Evolutionary conservation across 2,329 filamentous ascomycete genomes (phyloP).

Genomic region (Alternaria triticina): DNA sequence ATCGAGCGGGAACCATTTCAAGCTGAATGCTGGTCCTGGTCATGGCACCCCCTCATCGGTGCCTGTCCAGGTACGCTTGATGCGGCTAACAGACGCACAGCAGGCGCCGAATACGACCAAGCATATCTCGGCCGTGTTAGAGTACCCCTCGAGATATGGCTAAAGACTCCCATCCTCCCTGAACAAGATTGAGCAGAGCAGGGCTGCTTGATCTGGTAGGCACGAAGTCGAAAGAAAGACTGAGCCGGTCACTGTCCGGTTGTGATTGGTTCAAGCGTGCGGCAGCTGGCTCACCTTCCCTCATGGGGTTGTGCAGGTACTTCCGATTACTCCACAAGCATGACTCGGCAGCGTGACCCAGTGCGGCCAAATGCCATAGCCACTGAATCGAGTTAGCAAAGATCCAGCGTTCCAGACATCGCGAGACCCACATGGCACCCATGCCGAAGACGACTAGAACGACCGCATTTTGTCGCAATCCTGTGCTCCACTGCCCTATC

Average conservation of each 20-base stretch:
- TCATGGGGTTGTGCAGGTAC: not conserved
- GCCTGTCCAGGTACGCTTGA: not conserved
- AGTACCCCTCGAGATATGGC: not conserved
- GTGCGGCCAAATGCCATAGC: not conserved
- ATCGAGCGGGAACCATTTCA: not conserved
- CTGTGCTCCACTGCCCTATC: conserved; percentile 14
- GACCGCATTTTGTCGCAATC: conserved; percentile 13
- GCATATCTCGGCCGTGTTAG: not conserved
- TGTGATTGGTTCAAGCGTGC: not conserved
- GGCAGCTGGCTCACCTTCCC: not conserved
- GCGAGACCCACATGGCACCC: conserved; percentile 5
- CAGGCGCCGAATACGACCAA: not conserved
- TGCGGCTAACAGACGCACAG: not conserved
- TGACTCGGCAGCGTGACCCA: not conserved
- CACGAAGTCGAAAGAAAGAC: not conserved
- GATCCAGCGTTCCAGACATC: not conserved
- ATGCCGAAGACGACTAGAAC: conserved; percentile 22
- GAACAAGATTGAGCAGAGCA: not conserved
- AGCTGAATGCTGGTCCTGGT: not conserved
- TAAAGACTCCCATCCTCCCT: not conserved
- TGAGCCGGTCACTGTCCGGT: not conserved
- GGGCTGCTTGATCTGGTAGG: not conserved
- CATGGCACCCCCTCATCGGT: not conserved
- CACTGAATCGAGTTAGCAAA: not conserved
- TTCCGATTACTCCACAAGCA: not conserved